Percentiles rank a stretch among this genome's conserved stretches.
phyloP scores from a whole-genome alignment of 2,329 filamentous ascomycete genomes.

The Corinectria fuckeliana region DNA sequence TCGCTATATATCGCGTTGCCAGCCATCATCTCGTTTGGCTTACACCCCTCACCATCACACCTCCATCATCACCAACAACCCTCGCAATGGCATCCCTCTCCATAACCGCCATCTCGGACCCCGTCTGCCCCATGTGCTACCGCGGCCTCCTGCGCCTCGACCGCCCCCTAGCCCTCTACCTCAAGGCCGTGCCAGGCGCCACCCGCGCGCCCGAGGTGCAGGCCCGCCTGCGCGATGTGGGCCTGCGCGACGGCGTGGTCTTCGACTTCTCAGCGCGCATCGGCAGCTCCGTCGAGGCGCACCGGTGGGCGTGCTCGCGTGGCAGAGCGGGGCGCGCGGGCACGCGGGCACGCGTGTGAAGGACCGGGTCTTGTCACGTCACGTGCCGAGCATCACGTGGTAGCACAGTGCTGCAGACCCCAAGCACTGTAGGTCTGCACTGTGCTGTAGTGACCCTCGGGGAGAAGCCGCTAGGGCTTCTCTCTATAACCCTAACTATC shows the following conservation, averaged over 20 bases:
- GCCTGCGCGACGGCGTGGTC: conserved; percentile 70
- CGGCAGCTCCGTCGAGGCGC: conserved; percentile 54
- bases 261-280: conserved; percentile 67
- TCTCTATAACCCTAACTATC: no score
- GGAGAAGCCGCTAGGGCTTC: no score
- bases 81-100: conserved; percentile 73
- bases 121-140: conserved; percentile 81
- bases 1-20: no score
- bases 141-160: conserved; percentile 79
- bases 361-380: no score
- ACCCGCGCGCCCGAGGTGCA: conserved; percentile 62
- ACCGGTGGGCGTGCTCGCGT: conserved; percentile 71
- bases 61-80: background rate
- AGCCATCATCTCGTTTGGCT: background rate
- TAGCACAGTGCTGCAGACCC: no score
- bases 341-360: no score
- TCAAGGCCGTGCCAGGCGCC: conserved; percentile 64
- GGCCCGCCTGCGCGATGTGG: conserved; percentile 62
- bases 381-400: no score
- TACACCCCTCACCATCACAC: conserved; percentile 1
- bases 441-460: no score
- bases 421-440: no score
- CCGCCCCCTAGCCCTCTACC: conserved; percentile 72
- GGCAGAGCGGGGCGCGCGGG: conserved; percentile 60
- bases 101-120: conserved; percentile 82